Base-by-base conservation (phyloP, 768 basidiomycete species). In the Leccinum broughii region DNA sequence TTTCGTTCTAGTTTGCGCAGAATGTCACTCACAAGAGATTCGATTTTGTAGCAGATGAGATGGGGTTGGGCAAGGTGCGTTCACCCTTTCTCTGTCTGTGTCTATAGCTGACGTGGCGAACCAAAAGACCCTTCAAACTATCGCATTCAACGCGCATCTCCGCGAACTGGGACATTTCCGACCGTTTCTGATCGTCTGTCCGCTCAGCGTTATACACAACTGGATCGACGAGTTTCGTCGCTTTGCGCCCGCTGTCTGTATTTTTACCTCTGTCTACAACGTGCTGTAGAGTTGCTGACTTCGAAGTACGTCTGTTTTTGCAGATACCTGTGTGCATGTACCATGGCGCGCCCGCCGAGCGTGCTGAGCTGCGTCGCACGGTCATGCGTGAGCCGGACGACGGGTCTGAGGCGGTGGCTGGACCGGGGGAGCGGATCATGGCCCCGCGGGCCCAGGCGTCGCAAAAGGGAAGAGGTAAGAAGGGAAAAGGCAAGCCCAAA, bases 301-400 rank as follows among this genome's bases (percentile, higher is more conserved):
- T n/a, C 0, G 2, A 20, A 6, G 20, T 3, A 46, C 44, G 44
- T 22, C 20, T 48, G 11, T 55, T 6, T 34, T 48, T 24, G 17
- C 56, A 93, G 89, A 91, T 95, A 46, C 90, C 94, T 6, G 86
- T 94, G 1, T 84, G 92, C 62, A 87, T 93, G 79, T 99, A 99
- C 72, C 92, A 98, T 63, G 97, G 97, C 4, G 80, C 83, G 0
- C 92, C 88, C 1, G 83, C 82, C 0, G 88, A 95, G 59, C 90
- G 97, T 24, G 89, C 89, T 0, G 86, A 90, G 56, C 75, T 98
- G 20, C 82, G 96, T 28, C 77, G 79, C 4, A 89, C 86, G 2
- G 76, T 81, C 0, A 83, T 93, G 78, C 66, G 73, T 34, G 59
- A 72, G 65, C 70, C 71, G 32, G 64, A 69, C 22, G 72, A 73